phyloP scores from a whole-genome alignment of 495 filamentous ascomycete genomes.

The Trichocladium uniseriatum region DNA sequence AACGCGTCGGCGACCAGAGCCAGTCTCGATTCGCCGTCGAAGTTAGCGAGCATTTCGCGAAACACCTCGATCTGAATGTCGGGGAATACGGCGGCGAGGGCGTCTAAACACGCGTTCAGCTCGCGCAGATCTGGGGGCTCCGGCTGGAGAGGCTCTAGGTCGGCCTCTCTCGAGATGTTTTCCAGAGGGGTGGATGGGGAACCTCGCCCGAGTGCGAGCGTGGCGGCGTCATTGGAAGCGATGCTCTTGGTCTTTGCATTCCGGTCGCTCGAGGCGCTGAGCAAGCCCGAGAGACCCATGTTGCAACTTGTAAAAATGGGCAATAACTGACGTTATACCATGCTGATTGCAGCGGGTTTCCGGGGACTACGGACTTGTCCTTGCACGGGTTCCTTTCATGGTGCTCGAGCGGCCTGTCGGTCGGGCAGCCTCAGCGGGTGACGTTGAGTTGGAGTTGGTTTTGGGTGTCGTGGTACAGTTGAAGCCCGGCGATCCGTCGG shows the following conservation, averaged over 20 bases:
- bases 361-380: neutral
- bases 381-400: neutral
- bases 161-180: constrained; percentile 39
- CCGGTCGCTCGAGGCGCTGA: constrained; percentile 17
- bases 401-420: no score
- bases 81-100: constrained; percentile 71
- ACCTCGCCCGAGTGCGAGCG: no score
- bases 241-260: constrained; percentile 8
- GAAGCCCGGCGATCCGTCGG: no score
- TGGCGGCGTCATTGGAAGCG: neutral
- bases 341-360: neutral
- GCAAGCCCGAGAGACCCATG: constrained; percentile 22
- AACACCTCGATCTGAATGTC: constrained; percentile 87
- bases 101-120: constrained; percentile 64
- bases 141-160: constrained; percentile 30
- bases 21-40: constrained; percentile 73
- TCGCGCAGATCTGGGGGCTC: constrained; percentile 55
- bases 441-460: no score
- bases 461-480: no score
- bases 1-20: constrained; percentile 79
- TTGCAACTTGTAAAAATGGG: constrained; percentile 2
- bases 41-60: constrained; percentile 72
- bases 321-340: neutral
- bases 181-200: constrained; percentile 14
- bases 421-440: no score